Percentiles rank a stretch among this genome's conserved stretches.
These are phyloP conservation scores for Coemansia biformis DNA, from an alignment of 192 early-diverging fungal species.

Conservation along the genomic window DNA sequence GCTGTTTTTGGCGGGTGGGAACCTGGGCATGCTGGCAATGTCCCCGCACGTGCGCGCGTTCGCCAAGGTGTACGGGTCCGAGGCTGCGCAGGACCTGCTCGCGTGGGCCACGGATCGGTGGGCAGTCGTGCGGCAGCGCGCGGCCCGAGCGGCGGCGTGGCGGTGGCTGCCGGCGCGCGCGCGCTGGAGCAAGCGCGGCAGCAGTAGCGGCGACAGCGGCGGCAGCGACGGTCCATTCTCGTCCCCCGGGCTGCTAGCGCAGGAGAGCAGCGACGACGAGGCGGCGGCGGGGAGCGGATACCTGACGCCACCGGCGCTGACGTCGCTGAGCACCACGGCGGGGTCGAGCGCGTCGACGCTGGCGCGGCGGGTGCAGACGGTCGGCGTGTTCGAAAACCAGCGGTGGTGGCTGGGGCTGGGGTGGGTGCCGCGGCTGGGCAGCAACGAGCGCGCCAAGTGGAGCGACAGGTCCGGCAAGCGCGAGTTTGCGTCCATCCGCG, in stretches of 20 bases:
- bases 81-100: constrained; percentile 24
- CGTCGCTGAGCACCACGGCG: constrained; percentile 28
- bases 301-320: constrained; percentile 36
- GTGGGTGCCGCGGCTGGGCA: constrained; percentile 62
- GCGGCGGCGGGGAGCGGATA: constrained; percentile 24
- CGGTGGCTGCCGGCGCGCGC: constrained; percentile 1
- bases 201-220: not conserved
- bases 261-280: constrained; percentile 10
- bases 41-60: constrained; percentile 48
- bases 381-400: constrained; percentile 67
- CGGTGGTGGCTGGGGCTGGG: constrained; percentile 75
- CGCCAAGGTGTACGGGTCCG: constrained; percentile 36
- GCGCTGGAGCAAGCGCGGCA: not conserved
- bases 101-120: constrained; percentile 20
- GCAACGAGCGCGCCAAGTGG: constrained; percentile 61
- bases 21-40: constrained; percentile 32
- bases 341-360: constrained; percentile 26
- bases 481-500: constrained; percentile 48
- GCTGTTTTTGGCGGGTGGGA: constrained; percentile 36
- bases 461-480: constrained; percentile 58
- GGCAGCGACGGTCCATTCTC: too few relatives aligned
- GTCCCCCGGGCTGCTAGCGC: constrained; percentile 8
- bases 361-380: constrained; percentile 27
- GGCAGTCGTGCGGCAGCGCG: constrained; percentile 1
- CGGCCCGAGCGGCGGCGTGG: constrained; percentile 6